phyloP scores from a whole-genome alignment of 345 rosid species.

The Ceriops tagal region DNA sequence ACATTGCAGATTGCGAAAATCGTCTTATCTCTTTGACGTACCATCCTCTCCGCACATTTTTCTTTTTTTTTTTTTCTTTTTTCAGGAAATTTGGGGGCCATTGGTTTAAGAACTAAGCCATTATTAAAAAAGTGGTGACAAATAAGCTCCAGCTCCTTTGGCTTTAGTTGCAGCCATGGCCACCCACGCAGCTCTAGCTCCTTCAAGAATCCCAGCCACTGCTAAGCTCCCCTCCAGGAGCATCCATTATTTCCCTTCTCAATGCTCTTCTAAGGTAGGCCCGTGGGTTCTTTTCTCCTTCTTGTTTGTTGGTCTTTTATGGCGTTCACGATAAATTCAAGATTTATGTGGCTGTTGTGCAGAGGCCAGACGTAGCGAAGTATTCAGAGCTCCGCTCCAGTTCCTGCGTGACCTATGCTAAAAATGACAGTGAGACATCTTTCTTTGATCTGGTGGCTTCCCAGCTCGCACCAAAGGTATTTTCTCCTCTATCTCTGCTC shows the following conservation, averaged over 20 bases:
- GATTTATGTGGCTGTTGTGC: slow-evolving; percentile 8
- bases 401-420: slow-evolving; percentile 34
- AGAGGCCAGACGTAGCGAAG: slow-evolving; percentile 72
- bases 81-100: slow-evolving; percentile 40
- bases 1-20: slow-evolving; percentile 8
- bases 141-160: not conserved
- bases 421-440: slow-evolving; percentile 48
- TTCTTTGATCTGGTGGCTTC: slow-evolving; percentile 70
- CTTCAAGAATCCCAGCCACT: slow-evolving; percentile 64
- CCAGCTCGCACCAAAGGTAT: slow-evolving; percentile 69
- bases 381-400: slow-evolving; percentile 73
- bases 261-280: slow-evolving; percentile 68
- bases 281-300: slow-evolving; percentile 3
- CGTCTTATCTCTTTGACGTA: slow-evolving; percentile 49
- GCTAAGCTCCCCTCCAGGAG: slow-evolving; percentile 57
- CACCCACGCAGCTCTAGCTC: slow-evolving; percentile 85
- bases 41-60: slow-evolving; percentile 56
- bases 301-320: not conserved
- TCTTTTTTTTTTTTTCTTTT: not conserved
- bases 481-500: not conserved
- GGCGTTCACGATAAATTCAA: not conserved
- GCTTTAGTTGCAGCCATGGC: slow-evolving; percentile 65
- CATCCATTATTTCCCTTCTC: slow-evolving; percentile 60
- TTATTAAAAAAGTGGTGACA: not conserved
- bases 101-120: not conserved